Evolutionary conservation across 371 early-diverging fungal genomes (phyloP), one percentile per base, ranked within the genome.

Genomic region (Mucor lusitanicus): DNA sequence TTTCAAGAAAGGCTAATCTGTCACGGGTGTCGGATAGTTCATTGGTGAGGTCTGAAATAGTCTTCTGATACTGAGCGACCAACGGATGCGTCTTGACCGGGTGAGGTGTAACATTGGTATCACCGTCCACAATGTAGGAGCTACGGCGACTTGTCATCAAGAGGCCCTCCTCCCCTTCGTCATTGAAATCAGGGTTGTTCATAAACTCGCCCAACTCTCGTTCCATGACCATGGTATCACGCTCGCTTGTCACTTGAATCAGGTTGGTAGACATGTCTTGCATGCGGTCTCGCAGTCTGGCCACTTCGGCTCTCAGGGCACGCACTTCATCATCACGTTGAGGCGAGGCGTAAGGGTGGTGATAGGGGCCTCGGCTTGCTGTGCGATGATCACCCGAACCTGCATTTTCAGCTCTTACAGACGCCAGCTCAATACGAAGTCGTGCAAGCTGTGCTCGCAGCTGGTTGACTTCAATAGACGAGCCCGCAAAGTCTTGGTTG

Each of bases 381-480:
- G 35, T 61, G 17, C 30, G 19, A 33, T 56, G 19, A 33, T 61
- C 59, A 12, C 73, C 67, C 17, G 37, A 15, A 30, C 15, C 19
- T 11, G 42, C n/a, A 60, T 78, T 79, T 70, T 80, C 80, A 7
- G 79, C 73, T 44, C 87, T 75, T 30, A 88, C 72, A 6, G 80
- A 70, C 6, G 80, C 76, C 53, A 92, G 82, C 65, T 92, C 90
- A 69, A 81, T 80, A 66, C 87, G 86, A 59, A 94, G 85, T n/a
- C 87, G 79, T 27, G 85, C 83, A n/a, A 93, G 81, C 64, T 90
- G 86, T 1, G 90, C 86, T n/a, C 90, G 87, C 33, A 94, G 81
- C 32, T 87, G 85, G 70, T 89, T 89, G 32, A 91, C 82, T 76
- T 93, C 91, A 32, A 83, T 81, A 30, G 80, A 84, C 0, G 75